Percentiles rank a stretch among this genome's conserved stretches.
phyloP scores from a whole-genome alignment of 495 filamentous ascomycete genomes.

The Sordaria brevicollis region DNA sequence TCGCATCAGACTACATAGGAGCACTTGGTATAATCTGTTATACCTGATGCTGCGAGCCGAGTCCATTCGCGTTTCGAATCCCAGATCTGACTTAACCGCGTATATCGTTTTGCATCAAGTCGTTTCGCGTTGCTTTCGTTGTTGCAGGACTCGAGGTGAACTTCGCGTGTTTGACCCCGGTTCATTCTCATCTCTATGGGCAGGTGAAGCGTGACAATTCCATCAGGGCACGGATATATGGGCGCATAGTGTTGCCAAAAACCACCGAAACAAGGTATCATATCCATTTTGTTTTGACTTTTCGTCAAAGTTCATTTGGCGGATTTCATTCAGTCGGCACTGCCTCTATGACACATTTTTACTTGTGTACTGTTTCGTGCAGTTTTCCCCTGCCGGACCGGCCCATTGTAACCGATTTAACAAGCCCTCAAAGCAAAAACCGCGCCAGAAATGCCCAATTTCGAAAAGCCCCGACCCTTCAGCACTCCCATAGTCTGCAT shows the following conservation, averaged over 20 bases:
- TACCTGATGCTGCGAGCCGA: too few species aligned
- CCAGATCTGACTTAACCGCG: too few species aligned
- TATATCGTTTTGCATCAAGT: too few species aligned
- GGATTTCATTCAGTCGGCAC: constrained; percentile 32
- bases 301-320: constrained; percentile 20
- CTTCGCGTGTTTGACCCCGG: too few species aligned
- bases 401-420: constrained; percentile 33
- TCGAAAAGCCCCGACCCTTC: constrained; percentile 20
- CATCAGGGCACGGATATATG: not conserved
- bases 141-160: too few species aligned
- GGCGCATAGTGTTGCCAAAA: not conserved
- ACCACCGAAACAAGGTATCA: constrained; percentile 13
- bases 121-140: too few species aligned
- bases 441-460: constrained; percentile 42
- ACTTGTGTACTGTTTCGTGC: constrained; percentile 24
- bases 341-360: constrained; percentile 33
- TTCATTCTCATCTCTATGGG: not conserved
- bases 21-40: too few species aligned
- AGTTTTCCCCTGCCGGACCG: constrained; percentile 35
- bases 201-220: too few species aligned
- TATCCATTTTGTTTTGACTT: constrained; percentile 6
- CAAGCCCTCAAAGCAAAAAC: constrained; percentile 40
- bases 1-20: too few species aligned
- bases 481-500: constrained; percentile 8
- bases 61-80: too few species aligned